Base-by-base conservation (phyloP, 257 asterid genomes). In the Echites panduratus region DNA sequence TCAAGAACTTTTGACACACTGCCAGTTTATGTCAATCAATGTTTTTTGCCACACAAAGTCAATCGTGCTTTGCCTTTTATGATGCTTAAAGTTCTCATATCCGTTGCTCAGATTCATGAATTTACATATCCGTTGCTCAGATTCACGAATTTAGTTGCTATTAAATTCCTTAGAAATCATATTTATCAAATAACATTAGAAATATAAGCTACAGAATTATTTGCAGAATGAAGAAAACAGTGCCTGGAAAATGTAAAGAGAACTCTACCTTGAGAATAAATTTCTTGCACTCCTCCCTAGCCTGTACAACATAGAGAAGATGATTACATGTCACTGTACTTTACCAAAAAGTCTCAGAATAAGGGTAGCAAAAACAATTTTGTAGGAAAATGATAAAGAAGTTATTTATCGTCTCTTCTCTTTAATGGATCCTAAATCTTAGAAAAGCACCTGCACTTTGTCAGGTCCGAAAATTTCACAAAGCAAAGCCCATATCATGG, bases 401-500 rank as follows among this genome's bases (percentile, higher is more conserved):
- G 27, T 32, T 7, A 62, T 26, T 26, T 38, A 32, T 45, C 7
- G n/a, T n/a, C n/a, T 17, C 5, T 14, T 17, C n/a, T 63, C 16
- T 40, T 16, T 6, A 26, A 63, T 35, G 68, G 68, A 63, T 63
- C 5, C 22, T 35, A 19, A 35, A 48, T 48, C 14, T 13, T 29
- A 0, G 41, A 24, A 47, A 40, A 24, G 49, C 78, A 90, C 97
- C 97, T 90, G 84, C 59, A 89, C 77, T 68, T 85, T 80, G 49
- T 89, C 87, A 35, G 66, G 66, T 75, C 92, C 94, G 67, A 78
- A 86, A 62, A 80, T 79, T 83, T 87, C 91, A 40, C 88, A 83
- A 56, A 91, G 96, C 72, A 85, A 66, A 24, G 97, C 94, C 90
- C 84, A 78, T 72, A 89, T 85, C 97, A 91, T 89, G 77, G 97